Conservation (phyloP, 306 rosid genomes). For the Lotus japonicus region DNA sequence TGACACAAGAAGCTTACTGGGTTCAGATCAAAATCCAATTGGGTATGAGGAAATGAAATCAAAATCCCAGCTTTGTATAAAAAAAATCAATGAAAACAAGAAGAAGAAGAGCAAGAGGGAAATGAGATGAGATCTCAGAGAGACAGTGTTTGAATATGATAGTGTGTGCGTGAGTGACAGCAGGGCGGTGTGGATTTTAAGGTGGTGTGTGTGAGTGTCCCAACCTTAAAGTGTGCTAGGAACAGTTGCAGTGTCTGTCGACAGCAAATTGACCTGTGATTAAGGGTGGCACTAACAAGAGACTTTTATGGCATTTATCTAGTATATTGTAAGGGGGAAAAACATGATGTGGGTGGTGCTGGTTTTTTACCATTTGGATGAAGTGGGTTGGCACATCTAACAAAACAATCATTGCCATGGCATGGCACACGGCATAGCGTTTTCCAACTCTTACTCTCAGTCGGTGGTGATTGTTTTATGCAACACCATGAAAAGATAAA, state of each 20-base stretch:
- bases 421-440: not conserved
- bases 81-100: not conserved
- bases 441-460: not conserved
- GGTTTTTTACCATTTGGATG: slow-evolving; percentile 9
- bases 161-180: not conserved
- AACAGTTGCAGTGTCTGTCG: slow-evolving; percentile 8
- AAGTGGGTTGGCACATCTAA: slow-evolving; percentile 24
- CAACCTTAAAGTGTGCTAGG: not conserved
- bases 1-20: slow-evolving; percentile 27
- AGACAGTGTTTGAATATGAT: not conserved
- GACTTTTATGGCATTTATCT: not conserved
- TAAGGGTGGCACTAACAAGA: not conserved
- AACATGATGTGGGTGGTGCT: not conserved
- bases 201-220: not conserved
- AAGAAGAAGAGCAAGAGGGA: not conserved
- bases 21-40: slow-evolving; percentile 34
- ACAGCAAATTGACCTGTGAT: slow-evolving; percentile 19
- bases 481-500: not conserved
- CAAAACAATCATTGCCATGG: not conserved
- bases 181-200: slow-evolving; percentile 7
- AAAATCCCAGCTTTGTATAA: slow-evolving; percentile 1
- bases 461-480: slow-evolving; percentile 20
- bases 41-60: slow-evolving; percentile 8
- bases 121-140: slow-evolving; percentile 18
- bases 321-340: not conserved